Percentiles rank a stretch among this genome's conserved stretches.
Evolutionary conservation across 208 protist genomes (phyloP).

Genomic region (Trichomonas gallinae): DNA sequence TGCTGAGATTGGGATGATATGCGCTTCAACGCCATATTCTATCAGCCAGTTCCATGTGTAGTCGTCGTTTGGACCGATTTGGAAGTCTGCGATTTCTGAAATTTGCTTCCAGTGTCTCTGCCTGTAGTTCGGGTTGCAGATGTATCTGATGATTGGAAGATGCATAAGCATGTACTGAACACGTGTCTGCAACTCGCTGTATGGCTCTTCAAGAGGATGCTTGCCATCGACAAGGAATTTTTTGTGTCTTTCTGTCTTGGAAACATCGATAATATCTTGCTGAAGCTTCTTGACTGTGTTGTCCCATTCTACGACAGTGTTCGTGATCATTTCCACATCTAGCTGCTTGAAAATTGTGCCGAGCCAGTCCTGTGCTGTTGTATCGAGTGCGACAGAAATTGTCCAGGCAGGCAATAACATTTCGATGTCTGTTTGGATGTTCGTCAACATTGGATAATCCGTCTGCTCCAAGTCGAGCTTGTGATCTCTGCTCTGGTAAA

Average conservation of each 20-base stretch:
- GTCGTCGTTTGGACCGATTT: not conserved
- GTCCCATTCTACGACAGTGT: not conserved
- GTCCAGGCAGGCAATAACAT: not conserved
- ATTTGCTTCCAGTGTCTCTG: not conserved
- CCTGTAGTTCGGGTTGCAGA: not conserved
- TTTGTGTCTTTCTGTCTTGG: not conserved
- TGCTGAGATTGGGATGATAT: not conserved
- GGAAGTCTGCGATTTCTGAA: not conserved
- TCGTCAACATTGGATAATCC: not conserved
- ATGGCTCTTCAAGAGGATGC: not conserved
- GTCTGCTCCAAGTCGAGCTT: not conserved
- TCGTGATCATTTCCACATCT: not conserved
- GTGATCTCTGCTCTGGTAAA: not conserved
- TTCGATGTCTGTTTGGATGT: not conserved
- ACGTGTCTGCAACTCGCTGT: not conserved
- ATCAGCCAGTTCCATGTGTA: not conserved
- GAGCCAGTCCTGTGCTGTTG: not conserved
- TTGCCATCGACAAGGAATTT: not conserved
- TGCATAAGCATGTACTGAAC: not conserved
- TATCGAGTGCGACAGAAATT: not conserved
- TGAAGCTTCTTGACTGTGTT: not conserved
- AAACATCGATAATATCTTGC: not conserved
- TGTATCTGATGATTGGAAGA: not conserved
- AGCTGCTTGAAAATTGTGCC: not conserved
- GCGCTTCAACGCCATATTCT: not conserved